A percentile compares a stretch with the other conserved stretches of the same genome.
Evolutionary conservation across 2,329 filamentous ascomycete species (phyloP).

Genomic region (Aureobasidium melanogenum): DNA sequence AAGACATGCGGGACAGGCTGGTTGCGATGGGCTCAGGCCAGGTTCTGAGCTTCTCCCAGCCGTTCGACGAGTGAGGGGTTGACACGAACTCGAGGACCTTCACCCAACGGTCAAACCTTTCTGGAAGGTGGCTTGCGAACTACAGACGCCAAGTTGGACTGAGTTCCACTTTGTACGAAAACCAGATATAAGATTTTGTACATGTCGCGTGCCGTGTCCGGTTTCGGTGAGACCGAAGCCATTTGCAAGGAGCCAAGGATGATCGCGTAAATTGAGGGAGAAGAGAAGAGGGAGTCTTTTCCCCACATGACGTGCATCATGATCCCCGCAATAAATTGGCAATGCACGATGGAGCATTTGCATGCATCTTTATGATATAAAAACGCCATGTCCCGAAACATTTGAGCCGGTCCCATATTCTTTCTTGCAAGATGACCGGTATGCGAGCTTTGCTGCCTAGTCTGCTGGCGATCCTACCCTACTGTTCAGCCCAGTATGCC

Average conservation of each 20-base stretch:
- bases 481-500: slow-evolving; percentile 8
- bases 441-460: neutral
- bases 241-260: neutral
- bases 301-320: neutral
- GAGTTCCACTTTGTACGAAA: neutral
- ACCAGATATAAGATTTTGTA: neutral
- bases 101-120: neutral
- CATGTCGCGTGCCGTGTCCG: neutral
- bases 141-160: neutral
- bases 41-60: slow-evolving; percentile 56
- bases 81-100: neutral
- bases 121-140: neutral
- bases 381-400: neutral
- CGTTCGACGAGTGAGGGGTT: slow-evolving; percentile 32
- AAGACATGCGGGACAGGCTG: slow-evolving; percentile 55
- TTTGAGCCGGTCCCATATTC: neutral
- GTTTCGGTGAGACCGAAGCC: neutral
- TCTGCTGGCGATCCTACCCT: neutral
- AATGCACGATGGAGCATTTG: neutral
- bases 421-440: neutral
- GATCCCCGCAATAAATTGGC: neutral
- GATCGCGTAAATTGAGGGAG: neutral
- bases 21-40: slow-evolving; percentile 53
- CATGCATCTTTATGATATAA: neutral
- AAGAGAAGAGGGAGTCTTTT: neutral